phyloP scores from a whole-genome alignment of 2,329 filamentous ascomycete genomes.

The Pseudovirgaria hyperparasitica region DNA sequence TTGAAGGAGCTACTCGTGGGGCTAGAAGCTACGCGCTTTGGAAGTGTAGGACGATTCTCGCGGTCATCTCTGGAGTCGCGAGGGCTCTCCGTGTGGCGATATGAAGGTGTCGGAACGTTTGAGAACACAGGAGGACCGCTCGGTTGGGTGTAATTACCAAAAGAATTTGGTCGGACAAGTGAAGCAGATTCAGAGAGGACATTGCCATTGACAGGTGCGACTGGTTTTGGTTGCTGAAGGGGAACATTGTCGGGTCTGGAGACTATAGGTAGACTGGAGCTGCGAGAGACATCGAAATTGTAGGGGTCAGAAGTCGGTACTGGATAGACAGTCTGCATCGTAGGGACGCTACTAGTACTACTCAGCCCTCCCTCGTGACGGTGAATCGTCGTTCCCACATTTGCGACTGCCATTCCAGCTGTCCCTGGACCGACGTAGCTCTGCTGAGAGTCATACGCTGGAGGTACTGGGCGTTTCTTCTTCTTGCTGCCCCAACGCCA shows the following conservation, averaged over 20 bases:
- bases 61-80: constrained; percentile 9
- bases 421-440: constrained; percentile 22
- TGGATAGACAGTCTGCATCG: constrained; percentile 53
- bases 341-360: constrained; percentile 32
- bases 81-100: constrained; percentile 12
- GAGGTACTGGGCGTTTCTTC: constrained; percentile 19
- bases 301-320: constrained; percentile 53
- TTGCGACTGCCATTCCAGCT: constrained; percentile 29
- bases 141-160: constrained; percentile 31
- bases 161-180: constrained; percentile 21
- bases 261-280: constrained; percentile 21
- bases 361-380: constrained; percentile 33
- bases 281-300: constrained; percentile 43
- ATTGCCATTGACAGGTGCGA: constrained; percentile 56
- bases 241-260: constrained; percentile 40
- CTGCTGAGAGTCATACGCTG: constrained; percentile 13
- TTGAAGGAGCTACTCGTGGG: constrained; percentile 28
- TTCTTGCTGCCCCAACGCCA: constrained; percentile 48
- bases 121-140: constrained; percentile 29
- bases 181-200: constrained; percentile 46
- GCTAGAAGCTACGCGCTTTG: constrained; percentile 34
- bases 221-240: constrained; percentile 76
- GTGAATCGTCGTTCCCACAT: constrained; percentile 33
- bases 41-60: constrained; percentile 11
- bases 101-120: constrained; percentile 5